These are phyloP conservation scores for Globisporangium cylindrosporum DNA, from an alignment of 352 stramenopile species.

Conservation along the genomic window DNA sequence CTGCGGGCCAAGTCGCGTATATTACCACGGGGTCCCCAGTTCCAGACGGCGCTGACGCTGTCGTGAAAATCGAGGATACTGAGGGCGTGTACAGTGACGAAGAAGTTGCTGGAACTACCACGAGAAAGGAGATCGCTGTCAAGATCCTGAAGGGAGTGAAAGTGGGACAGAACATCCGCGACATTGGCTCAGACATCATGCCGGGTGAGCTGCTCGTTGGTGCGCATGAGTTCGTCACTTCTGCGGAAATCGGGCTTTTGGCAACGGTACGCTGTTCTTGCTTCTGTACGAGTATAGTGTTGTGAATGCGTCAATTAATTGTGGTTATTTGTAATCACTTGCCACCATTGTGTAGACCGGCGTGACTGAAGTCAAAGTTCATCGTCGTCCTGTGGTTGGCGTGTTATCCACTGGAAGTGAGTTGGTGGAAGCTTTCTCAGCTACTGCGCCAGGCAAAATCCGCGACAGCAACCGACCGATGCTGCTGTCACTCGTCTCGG, in stretches of 20 bases:
- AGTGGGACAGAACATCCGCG: constrained; percentile 73
- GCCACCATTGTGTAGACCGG: constrained; percentile 41
- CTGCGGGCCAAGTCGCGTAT: constrained; percentile 73
- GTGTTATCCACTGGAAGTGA: constrained; percentile 96
- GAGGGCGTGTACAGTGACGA: constrained; percentile 42
- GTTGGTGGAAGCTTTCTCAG: constrained; percentile 68
- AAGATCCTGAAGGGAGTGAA: constrained; percentile 66
- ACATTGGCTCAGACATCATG: constrained; percentile 91
- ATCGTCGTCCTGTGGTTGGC: constrained; percentile 76
- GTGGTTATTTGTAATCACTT: neutral
- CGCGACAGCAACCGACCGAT: constrained; percentile 95
- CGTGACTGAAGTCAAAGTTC: constrained; percentile 64
- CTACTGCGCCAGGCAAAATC: constrained; percentile 75
- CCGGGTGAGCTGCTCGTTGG: constrained; percentile 73
- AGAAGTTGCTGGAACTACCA: neutral
- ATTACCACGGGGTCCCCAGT: constrained; percentile 95
- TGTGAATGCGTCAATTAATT: neutral
- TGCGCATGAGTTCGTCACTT: constrained; percentile 66
- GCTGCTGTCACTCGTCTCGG: constrained; percentile 67
- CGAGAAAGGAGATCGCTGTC: constrained; percentile 38
- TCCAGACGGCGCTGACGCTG: constrained; percentile 87
- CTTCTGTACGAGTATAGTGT: neutral
- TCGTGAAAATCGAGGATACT: constrained; percentile 95
- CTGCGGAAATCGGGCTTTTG: constrained; percentile 91
- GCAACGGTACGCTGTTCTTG: constrained; percentile 62